Evolutionary conservation across 2,329 filamentous ascomycete species (phyloP).

Genomic region (Cladosporium sp.): DNA sequence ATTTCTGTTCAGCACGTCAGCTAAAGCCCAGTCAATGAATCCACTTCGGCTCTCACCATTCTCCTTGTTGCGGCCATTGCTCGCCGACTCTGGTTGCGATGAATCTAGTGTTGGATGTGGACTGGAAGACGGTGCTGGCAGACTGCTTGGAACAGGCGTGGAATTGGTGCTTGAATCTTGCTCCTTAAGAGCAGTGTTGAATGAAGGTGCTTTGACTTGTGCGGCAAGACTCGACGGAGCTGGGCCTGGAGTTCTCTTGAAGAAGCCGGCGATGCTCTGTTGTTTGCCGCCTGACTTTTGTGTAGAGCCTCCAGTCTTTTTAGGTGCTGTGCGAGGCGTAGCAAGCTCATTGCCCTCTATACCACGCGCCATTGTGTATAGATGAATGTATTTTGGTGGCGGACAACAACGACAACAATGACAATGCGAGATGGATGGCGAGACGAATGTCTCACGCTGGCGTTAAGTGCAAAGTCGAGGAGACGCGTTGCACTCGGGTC

Average conservation of each 20-base stretch:
- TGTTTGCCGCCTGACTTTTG: constrained; percentile 60
- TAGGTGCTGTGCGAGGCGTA: constrained; percentile 43
- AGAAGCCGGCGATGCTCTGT: constrained; percentile 76
- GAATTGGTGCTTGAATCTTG: constrained; percentile 43
- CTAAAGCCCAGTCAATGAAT: background rate
- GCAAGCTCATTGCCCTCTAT: constrained; percentile 50
- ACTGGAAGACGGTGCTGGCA: constrained; percentile 73
- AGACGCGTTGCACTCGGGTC: background rate
- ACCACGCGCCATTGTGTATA: constrained; percentile 44
- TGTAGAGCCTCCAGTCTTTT: constrained; percentile 45
- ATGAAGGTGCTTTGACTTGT: constrained; percentile 34
- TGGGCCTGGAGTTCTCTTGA: constrained; percentile 49
- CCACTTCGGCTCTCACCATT: constrained; percentile 43
- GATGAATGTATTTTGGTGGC: background rate
- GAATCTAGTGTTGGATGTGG: constrained; percentile 47
- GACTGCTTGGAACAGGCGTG: constrained; percentile 80
- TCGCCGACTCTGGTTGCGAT: constrained; percentile 54
- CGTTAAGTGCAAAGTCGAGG: background rate
- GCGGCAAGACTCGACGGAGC: constrained; percentile 48
- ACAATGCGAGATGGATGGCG: constrained; percentile 2
- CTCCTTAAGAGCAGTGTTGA: constrained; percentile 27
- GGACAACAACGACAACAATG: background rate
- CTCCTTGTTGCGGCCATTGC: constrained; percentile 52
- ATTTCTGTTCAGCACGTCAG: constrained; percentile 37
- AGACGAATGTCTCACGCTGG: background rate